Percentiles rank a stretch among this genome's conserved stretches.
Conservation (phyloP, 23 red algal species). For the Pyropia haitanensis region DNA sequence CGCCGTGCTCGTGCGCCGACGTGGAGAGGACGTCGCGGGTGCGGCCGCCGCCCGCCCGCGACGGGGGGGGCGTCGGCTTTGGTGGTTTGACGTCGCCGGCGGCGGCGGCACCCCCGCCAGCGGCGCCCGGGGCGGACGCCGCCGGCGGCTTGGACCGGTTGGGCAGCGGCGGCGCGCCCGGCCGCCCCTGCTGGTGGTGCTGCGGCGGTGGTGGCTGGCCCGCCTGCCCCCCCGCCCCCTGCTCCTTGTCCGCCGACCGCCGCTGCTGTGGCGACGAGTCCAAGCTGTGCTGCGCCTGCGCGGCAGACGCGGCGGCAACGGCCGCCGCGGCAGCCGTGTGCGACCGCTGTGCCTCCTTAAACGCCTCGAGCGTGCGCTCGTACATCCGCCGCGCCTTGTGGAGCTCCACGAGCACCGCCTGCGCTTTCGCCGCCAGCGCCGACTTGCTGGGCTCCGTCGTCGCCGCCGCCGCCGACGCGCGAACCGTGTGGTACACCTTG, state of each 20-base stretch:
- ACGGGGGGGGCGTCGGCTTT: no score
- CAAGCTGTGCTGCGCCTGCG: no score
- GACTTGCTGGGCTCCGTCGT: conserved; percentile 1
- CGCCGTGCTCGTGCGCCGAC: conserved; percentile 47
- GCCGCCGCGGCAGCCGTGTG: neutral
- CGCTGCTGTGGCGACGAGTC: neutral
- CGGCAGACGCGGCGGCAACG: neutral
- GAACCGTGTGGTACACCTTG: neutral
- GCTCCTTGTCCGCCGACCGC: neutral
- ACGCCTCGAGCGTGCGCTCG: no score
- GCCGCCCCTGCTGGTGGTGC: neutral
- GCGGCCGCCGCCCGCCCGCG: no score
- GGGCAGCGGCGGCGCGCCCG: neutral
- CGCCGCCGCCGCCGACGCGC: neutral
- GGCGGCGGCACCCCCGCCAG: neutral
- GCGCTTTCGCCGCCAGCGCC: neutral
- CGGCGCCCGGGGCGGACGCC: neutral
- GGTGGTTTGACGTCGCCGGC: neutral
- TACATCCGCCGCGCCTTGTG: no score
- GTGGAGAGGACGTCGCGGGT: no score
- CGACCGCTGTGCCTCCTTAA: neutral
- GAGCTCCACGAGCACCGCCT: neutral
- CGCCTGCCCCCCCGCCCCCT: neutral
- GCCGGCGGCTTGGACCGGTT: neutral
- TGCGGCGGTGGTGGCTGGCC: neutral